Evolutionary conservation across 2,329 filamentous ascomycete species (phyloP), one percentile per base, ranked within the genome.

Genomic region (Arthroderma uncinatum): DNA sequence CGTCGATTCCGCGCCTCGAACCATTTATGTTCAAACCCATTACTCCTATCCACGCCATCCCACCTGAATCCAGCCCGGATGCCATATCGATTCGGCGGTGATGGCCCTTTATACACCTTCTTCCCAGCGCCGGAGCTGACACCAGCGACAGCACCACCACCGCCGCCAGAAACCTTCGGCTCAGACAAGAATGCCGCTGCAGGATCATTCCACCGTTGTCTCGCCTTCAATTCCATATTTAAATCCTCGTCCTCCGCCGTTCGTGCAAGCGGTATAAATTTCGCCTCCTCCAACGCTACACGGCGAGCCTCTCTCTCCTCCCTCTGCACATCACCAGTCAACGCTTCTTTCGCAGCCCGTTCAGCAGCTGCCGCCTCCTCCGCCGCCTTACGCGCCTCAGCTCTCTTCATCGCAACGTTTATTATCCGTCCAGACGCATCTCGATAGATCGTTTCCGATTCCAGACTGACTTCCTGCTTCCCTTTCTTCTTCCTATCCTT

Each of bases 31-130:
- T 98, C 93, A 69, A 96, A 97, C 0, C 92, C 92, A 73, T 89
- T 98, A 19, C 89, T 80, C 62, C 93, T 79, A 76, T 98, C 93
- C 16, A 98, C 93, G 4, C 94, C 93, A 76, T 98, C 93, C 93
- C 93, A 98, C 62, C 89, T 79, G 74, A 95, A 89, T 0, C 93
- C 94, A 0, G 93, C 93, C 60, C 85, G 79, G 60, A 98, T 97
- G 0, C 88, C 89, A 74, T 97, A 97, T 19, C 93, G 80, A 77
- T 98, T 98, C 47, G 93, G 93, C 66, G 87, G 81, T 57, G 86
- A 87, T 0, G 85, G 80, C 0, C 92, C 93, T 59, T 83, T 76
- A 69, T 97, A 98, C 3, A 87, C 69, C 2, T 86, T 88, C 62
- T 80, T 82, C 42, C 68, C 48, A 65, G 66, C 59, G 70, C 42